Percentiles rank a stretch among this genome's conserved stretches.
Conservation (phyloP, 345 rosid genomes). For the Citrus sp. region DNA sequence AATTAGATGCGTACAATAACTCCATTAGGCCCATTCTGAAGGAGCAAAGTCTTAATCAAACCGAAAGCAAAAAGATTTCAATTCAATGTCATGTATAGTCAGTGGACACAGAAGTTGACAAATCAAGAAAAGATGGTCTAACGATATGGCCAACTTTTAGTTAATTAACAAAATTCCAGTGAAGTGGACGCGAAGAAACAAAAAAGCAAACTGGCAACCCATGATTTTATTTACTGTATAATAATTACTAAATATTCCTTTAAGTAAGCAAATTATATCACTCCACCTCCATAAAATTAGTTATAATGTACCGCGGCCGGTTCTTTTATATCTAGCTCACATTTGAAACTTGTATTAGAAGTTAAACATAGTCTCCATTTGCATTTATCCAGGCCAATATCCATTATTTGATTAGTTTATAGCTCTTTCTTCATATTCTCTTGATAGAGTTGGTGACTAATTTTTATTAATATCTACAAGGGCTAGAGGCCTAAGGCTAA, state of each 20-base stretch:
- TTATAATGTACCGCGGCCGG: background rate
- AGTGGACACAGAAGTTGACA: background rate
- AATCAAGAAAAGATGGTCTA: background rate
- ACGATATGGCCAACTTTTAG: background rate
- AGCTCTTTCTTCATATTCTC: background rate
- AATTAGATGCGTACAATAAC: too few species aligned
- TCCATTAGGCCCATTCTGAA: background rate
- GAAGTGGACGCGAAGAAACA: slow-evolving; percentile 8
- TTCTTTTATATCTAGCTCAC: background rate
- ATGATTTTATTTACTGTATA: background rate
- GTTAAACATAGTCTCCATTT: background rate
- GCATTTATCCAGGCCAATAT: too few species aligned
- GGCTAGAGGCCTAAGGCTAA: background rate
- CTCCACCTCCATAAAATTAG: background rate
- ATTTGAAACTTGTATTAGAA: background rate
- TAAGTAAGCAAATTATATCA: background rate
- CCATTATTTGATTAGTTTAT: background rate
- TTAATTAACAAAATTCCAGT: slow-evolving; percentile 1
- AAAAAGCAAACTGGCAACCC: background rate
- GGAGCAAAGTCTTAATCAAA: background rate
- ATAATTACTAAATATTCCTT: background rate
- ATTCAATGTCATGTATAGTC: background rate
- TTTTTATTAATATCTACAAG: background rate
- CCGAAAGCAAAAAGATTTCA: background rate
- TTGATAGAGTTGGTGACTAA: background rate